Evolutionary conservation across 345 rosid genomes (phyloP).

Genomic region (Eucalyptus lansdowneana): DNA sequence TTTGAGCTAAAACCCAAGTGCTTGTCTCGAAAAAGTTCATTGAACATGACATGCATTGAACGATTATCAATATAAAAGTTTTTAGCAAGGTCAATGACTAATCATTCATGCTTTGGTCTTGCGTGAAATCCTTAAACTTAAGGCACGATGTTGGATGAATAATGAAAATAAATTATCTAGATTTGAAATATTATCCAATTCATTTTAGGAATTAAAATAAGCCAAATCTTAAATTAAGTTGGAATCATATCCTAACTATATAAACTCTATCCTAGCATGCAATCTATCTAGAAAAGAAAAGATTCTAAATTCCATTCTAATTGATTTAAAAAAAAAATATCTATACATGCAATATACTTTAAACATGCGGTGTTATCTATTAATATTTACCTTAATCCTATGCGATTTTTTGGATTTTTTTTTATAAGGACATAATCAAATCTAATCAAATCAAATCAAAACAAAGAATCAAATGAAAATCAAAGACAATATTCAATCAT

Average conservation of each 20-base stretch:
- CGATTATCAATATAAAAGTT: too few relatives aligned
- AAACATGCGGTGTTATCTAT: not conserved
- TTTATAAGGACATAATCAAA: too few relatives aligned
- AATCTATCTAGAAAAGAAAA: not conserved
- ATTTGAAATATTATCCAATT: not conserved
- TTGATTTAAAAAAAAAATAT: too few relatives aligned
- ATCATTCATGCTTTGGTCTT: too few relatives aligned
- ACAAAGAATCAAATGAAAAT: not conserved
- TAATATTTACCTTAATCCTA: not conserved
- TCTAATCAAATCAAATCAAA: not conserved
- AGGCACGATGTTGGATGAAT: too few relatives aligned
- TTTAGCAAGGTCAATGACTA: too few relatives aligned
- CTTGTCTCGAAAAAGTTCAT: too few relatives aligned
- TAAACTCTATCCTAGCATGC: not conserved
- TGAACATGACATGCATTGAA: too few relatives aligned
- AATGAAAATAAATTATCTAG: not conserved
- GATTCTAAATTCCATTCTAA: not conserved
- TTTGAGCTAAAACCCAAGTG: too few relatives aligned
- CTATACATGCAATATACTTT: not conserved
- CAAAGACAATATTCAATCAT: not conserved
- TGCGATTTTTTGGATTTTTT: not conserved
- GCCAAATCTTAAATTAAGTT: not conserved
- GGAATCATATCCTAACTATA: not conserved
- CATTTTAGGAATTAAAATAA: not conserved
- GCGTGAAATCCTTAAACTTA: too few relatives aligned